phyloP scores from a whole-genome alignment of 352 stramenopile species.

The Blastocystis hominis region DNA sequence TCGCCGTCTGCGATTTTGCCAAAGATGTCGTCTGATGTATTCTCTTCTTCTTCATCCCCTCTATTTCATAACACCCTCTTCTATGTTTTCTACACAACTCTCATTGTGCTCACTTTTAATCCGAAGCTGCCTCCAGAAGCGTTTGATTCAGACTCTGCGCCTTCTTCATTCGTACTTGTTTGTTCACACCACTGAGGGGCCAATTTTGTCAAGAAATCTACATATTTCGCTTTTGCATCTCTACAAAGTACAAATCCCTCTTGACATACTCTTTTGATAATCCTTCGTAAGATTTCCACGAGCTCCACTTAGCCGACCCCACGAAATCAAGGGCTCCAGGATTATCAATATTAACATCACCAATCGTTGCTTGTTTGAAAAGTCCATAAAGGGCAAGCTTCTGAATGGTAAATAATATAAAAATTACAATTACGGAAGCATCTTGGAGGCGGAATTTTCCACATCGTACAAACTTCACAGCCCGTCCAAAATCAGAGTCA shows the following conservation, averaged over 20 bases:
- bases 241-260: neutral
- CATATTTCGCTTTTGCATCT: constrained; percentile 45
- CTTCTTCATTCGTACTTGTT: neutral
- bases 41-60: constrained; percentile 16
- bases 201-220: constrained; percentile 34
- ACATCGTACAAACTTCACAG: neutral
- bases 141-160: neutral
- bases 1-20: constrained; percentile 11
- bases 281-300: constrained; percentile 29
- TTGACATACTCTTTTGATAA: neutral
- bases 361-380: constrained; percentile 29
- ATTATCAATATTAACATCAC: neutral
- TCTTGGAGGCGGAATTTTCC: neutral
- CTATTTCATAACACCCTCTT: neutral
- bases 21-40: constrained; percentile 2
- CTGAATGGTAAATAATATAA: neutral
- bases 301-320: constrained; percentile 54
- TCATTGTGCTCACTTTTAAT: constrained; percentile 43
- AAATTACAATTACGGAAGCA: neutral
- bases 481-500: neutral
- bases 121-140: neutral
- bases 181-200: neutral
- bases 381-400: constrained; percentile 20
- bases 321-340: constrained; percentile 54
- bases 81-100: neutral